Conservation (phyloP, 768 basidiomycete species). For the Russula ochroleuca region DNA sequence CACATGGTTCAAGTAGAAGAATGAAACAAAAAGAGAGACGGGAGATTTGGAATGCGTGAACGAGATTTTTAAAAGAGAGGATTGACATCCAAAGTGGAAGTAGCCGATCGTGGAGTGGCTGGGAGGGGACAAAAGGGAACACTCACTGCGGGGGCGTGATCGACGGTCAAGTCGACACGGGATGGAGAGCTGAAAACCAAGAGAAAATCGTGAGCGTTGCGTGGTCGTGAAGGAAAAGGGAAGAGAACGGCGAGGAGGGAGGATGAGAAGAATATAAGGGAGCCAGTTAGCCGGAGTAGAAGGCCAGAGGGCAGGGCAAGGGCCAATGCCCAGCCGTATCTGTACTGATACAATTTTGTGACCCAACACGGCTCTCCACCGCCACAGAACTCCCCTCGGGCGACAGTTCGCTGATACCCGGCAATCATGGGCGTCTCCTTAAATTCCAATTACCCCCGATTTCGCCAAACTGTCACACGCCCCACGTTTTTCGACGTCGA, state of each 20-base stretch:
- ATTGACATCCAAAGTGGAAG: slow-evolving; percentile 16
- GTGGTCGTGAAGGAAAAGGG: slow-evolving; percentile 38
- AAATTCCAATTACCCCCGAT: slow-evolving; percentile 20
- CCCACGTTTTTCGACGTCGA: slow-evolving; percentile 41
- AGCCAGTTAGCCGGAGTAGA: slow-evolving; percentile 27
- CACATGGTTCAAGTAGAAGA: background rate
- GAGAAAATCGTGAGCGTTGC: slow-evolving; percentile 28
- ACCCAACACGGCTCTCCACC: slow-evolving; percentile 7
- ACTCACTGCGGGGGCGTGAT: slow-evolving; percentile 26
- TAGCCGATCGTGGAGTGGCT: slow-evolving; percentile 14
- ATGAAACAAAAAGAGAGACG: background rate
- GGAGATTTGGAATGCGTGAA: slow-evolving; percentile 8
- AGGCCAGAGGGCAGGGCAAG: background rate
- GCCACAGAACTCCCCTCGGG: slow-evolving; percentile 18
- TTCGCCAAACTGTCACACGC: slow-evolving; percentile 35
- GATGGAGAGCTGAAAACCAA: slow-evolving; percentile 14
- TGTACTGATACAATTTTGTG: slow-evolving; percentile 9
- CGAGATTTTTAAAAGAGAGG: background rate
- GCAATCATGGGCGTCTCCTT: slow-evolving; percentile 17
- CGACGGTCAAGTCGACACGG: slow-evolving; percentile 19
- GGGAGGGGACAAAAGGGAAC: slow-evolving; percentile 22
- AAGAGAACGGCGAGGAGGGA: slow-evolving; percentile 29
- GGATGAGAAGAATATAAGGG: slow-evolving; percentile 36
- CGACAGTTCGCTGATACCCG: slow-evolving; percentile 21
- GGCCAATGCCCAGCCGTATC: background rate